Evolutionary conservation across 2,329 filamentous ascomycete genomes (phyloP), one percentile per base, ranked within the genome.

Genomic region (Epichloe glyceriae): DNA sequence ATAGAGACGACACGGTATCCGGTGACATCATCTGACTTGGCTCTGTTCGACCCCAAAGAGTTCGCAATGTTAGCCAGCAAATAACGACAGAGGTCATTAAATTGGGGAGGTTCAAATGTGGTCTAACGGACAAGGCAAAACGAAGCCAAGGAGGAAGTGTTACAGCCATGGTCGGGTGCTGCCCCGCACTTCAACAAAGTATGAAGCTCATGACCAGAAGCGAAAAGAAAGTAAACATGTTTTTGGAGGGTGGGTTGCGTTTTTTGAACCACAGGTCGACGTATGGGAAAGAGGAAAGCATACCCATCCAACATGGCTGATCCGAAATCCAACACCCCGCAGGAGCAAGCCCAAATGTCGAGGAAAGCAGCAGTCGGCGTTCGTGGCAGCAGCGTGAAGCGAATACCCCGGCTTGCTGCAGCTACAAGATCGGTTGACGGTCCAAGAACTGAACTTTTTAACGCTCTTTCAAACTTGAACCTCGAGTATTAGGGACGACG

Each of bases 1-100:
- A 95, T 61, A 88, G 75, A 53, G 86, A 81, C 53, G 88, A 93
- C 56, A 82, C 76, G 53, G 85, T 85, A 73, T 95, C 88, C 57
- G 82, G 73, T 62, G 79, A 80, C 78, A 84, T 83, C 52, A 65
- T 76, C 61, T 67, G 66, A 60, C 67, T 67, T 66, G 66, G 62
- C 64, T 69, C 73, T 78, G 63, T 52, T 50, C 47, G 34, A 37
- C 43, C 54, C 46, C 49, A 54, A 50, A 47, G 50, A 54, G 46
- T 42, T 51, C 53, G 47, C 52, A 49, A 55, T 49, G 60, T 66
- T 59, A 66, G 64, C 60, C 59, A 54, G 53, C 58, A 57, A 30
- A 61, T 54, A 49, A 48, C 54, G 43, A 57, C 17, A 30, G 52
- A 22, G 48, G 53, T 52, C 41, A 56, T 35, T 8, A 58, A 34